Base-by-base conservation (phyloP, 441 rosid species). In the Raphanus hybrid region DNA sequence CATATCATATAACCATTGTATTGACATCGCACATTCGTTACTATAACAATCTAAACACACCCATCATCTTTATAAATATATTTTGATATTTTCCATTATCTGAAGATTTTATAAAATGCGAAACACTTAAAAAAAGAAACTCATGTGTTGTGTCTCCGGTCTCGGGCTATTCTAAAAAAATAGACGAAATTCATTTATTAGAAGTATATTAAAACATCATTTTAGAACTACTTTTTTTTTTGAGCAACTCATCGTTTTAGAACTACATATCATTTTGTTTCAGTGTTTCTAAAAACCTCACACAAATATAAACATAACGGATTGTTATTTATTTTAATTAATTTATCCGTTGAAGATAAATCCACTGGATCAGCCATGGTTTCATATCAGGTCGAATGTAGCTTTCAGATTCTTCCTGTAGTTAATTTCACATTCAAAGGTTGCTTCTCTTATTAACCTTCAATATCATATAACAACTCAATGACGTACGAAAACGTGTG, bases 351-450 rank as follows among this genome's bases (percentile, higher is more conserved):
- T 54, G 32, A 71, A 35, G 73, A 77, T 73, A 73, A 78, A 73
- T 26, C 82, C 70, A n/a, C 55, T 62, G 60, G 78, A 61, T 34
- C 65, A 69, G 74, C 74, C 78, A 45, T 64, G 70, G 78, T 73
- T 78, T 73, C 26, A 27, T 64, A 62, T 75, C 69, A 65, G 91
- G 83, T 91, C 69, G 69, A 72, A 59, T 9, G 78, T 79, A 82
- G 85, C 88, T 88, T 82, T 90, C 89, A 82, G 34, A 64, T 78
- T 71, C 81, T 74, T 82, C 74, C 77, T 74, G 84, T n/a, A 84
- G 82, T 70, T 50, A 20, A 45, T 85, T 87, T 84, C 77, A 85
- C 85, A 74, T 72, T 84, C 83, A 32, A 82, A 27, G 77, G 37
- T 48, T 70, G 69, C 73, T n/a, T 68, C 75, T 63, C 69, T 58